Evolutionary conservation across 768 basidiomycete species (phyloP).

Genomic region (Tylopilus plumbeoviolaceoides): DNA sequence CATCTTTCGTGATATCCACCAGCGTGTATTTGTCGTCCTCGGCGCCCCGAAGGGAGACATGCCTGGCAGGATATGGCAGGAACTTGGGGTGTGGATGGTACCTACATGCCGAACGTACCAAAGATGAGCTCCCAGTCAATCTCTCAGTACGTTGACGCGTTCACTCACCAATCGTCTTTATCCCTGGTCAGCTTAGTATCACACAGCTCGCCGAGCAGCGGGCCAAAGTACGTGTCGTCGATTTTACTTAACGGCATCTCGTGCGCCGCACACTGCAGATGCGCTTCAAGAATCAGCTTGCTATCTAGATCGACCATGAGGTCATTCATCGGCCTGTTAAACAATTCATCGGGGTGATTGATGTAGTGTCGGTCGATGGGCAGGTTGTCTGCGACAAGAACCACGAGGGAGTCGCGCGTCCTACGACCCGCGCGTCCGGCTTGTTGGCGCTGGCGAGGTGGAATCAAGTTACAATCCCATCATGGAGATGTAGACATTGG

Average conservation of each 20-base stretch:
- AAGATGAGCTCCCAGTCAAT: background rate
- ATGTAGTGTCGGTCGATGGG: constrained; percentile 77
- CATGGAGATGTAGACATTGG: background rate
- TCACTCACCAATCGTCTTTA: constrained; percentile 73
- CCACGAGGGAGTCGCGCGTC: constrained; percentile 70
- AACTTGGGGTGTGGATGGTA: constrained; percentile 80
- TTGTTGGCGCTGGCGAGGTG: constrained; percentile 67
- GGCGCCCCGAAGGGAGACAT: constrained; percentile 70
- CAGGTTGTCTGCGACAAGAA: constrained; percentile 64
- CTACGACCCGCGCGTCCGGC: constrained; percentile 83
- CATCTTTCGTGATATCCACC: constrained; percentile 53
- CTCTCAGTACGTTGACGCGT: background rate
- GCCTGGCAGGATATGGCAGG: constrained; percentile 69
- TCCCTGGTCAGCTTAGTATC: constrained; percentile 58
- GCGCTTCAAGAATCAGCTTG: constrained; percentile 73
- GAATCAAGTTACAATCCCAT: background rate
- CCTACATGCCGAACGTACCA: constrained; percentile 37
- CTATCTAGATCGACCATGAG: constrained; percentile 71
- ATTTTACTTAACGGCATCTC: constrained; percentile 75
- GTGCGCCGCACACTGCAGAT: constrained; percentile 82
- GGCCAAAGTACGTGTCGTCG: constrained; percentile 73
- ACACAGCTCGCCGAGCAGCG: constrained; percentile 54
- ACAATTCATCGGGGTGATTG: constrained; percentile 65
- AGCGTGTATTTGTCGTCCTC: constrained; percentile 79
- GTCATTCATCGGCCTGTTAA: constrained; percentile 56